Evolutionary conservation across 1,139 yeast genomes (phyloP).

Genomic region (Meyerozyma smithsonii): DNA sequence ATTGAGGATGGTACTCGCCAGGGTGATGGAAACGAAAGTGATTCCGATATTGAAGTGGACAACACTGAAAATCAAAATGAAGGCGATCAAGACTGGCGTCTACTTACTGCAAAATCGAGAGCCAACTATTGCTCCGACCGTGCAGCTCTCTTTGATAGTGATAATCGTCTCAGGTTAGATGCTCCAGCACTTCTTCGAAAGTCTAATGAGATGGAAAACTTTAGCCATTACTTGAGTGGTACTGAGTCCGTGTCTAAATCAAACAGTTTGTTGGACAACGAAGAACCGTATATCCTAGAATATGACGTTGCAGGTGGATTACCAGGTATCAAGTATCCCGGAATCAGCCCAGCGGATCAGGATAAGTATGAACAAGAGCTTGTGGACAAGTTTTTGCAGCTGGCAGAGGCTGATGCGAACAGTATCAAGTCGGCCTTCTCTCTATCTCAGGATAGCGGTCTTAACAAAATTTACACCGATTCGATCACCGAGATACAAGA

Average conservation of each 20-base stretch:
- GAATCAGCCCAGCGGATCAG: conserved; percentile 43
- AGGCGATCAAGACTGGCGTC: conserved; percentile 66
- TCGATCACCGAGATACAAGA: conserved; percentile 82
- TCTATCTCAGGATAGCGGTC: conserved; percentile 45
- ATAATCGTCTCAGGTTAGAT: conserved; percentile 53
- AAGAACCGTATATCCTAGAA: conserved; percentile 71
- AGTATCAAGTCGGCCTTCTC: conserved; percentile 27
- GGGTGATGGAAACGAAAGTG: conserved; percentile 6
- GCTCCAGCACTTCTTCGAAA: conserved; percentile 66
- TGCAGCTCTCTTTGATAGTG: conserved; percentile 57
- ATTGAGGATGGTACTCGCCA: conserved; percentile 21
- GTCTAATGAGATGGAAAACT: conserved; percentile 55
- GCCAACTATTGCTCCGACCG: conserved; percentile 72
- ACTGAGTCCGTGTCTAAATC: conserved; percentile 37
- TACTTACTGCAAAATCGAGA: conserved; percentile 71
- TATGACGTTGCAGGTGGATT: conserved; percentile 80
- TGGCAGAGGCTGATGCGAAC: conserved; percentile 24
- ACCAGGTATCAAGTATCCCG: conserved; percentile 59
- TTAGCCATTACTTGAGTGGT: conserved; percentile 44
- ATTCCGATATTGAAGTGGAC: conserved; percentile 25
- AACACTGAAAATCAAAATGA: conserved; percentile 22
- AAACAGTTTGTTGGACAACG: conserved; percentile 49
- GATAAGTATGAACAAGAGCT: conserved; percentile 48
- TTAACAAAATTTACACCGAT: conserved; percentile 54
- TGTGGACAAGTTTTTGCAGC: conserved; percentile 33